Conservation (phyloP, 768 basidiomycete genomes). For the Agaricus subrufescens region DNA sequence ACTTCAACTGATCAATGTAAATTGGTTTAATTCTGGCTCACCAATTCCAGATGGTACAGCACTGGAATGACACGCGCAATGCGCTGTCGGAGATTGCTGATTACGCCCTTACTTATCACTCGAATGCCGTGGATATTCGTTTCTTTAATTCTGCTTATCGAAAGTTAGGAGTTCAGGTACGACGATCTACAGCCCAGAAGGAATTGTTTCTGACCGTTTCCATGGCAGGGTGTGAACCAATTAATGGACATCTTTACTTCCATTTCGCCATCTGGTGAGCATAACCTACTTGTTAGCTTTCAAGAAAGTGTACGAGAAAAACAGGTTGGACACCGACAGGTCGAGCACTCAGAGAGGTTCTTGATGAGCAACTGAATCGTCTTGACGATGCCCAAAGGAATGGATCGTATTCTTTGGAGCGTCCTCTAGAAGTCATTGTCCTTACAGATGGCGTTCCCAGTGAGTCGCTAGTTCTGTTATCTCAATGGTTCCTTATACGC, state of each 20-base stretch:
- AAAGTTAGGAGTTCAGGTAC: conserved; percentile 4
- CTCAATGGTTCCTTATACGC: not conserved
- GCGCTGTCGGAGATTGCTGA: conserved; percentile 26
- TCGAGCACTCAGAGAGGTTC: conserved; percentile 14
- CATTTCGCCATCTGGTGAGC: conserved; percentile 15
- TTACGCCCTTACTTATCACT: conserved; percentile 20
- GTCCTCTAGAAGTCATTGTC: conserved; percentile 27
- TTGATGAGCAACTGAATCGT: conserved; percentile 15
- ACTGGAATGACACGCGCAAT: conserved; percentile 22
- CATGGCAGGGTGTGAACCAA: conserved; percentile 16
- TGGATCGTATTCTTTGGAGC: conserved; percentile 17
- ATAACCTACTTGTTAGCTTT: not conserved
- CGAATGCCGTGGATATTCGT: conserved; percentile 19
- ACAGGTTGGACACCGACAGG: conserved; percentile 27
- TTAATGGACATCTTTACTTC: conserved; percentile 14
- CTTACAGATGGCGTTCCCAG: conserved; percentile 29
- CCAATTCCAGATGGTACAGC: conserved; percentile 15
- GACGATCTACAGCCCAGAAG: not conserved
- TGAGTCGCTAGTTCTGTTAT: conserved; percentile 8
- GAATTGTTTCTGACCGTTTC: not conserved
- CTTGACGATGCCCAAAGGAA: conserved; percentile 16
- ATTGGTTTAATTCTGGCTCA: not conserved
- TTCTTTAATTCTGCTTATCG: conserved; percentile 21
- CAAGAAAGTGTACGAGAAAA: not conserved
- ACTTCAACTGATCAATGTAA: not conserved